Evolutionary conservation across 768 basidiomycete genomes (phyloP).

Genomic region (Agrocybe chaxingu): DNA sequence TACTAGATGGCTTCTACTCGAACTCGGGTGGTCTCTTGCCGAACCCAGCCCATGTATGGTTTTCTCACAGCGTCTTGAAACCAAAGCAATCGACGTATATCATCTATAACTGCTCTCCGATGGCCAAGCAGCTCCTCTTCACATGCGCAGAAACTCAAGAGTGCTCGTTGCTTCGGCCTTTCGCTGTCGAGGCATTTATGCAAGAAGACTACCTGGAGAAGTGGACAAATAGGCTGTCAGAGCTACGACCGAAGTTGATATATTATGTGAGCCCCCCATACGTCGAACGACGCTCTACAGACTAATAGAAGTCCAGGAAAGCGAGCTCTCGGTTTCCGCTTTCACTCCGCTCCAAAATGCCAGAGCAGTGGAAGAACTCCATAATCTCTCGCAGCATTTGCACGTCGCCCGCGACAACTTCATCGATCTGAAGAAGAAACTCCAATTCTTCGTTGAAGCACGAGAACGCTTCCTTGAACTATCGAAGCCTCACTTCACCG

Average conservation of each 20-base stretch:
- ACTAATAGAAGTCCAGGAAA: neutral
- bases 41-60: conserved; percentile 1
- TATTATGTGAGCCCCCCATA: neutral
- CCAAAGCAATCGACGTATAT: neutral
- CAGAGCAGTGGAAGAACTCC: neutral
- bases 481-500: too few relatives aligned
- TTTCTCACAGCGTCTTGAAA: neutral
- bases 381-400: neutral
- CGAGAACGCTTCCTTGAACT: neutral
- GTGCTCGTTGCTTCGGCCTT: neutral
- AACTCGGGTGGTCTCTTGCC: too few relatives aligned
- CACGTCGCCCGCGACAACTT: neutral
- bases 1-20: too few relatives aligned
- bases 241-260: neutral
- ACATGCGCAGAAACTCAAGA: neutral
- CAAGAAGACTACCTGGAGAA: neutral
- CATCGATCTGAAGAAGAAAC: neutral
- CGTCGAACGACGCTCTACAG: neutral
- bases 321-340: neutral
- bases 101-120: neutral
- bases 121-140: neutral
- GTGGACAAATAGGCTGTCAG: neutral
- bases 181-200: neutral
- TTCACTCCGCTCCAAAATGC: neutral
- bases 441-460: neutral